These are phyloP conservation scores for Tagetes patula DNA, from an alignment of 129 eudicot species.

Conservation along the genomic window DNA sequence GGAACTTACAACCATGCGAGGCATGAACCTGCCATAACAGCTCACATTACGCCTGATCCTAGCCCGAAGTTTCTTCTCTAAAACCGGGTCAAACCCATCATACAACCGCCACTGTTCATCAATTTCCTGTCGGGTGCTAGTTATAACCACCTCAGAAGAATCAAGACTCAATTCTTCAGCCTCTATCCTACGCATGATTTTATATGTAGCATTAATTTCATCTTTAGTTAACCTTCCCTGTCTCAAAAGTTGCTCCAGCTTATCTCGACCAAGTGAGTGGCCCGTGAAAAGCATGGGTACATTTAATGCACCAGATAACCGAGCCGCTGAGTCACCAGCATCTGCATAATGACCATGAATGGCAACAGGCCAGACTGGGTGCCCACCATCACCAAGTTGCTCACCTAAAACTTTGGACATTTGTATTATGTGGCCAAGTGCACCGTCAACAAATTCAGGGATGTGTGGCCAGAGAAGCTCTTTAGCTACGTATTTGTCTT, in stretches of 20 bases:
- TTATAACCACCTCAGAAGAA: conserved; percentile 93
- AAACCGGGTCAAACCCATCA: conserved; percentile 90
- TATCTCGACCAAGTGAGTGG: conserved; percentile 98
- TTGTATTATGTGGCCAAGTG: conserved; percentile 76
- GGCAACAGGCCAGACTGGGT: conserved; percentile 92
- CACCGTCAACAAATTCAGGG: conserved; percentile 99
- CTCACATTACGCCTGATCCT: conserved; percentile 92
- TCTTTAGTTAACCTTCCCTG: conserved; percentile 87
- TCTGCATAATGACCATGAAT: conserved; percentile 99
- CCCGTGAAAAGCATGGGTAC: conserved; percentile 99
- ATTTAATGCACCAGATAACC: conserved; percentile 87
- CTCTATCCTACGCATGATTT: conserved; percentile 95
- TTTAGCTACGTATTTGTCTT: conserved; percentile 78
- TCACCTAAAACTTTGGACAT: conserved; percentile 98
- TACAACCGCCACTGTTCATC: conserved; percentile 98
- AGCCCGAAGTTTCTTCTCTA: conserved; percentile 90
- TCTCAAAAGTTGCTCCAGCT: conserved; percentile 88
- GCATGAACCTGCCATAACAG: conserved; percentile 99
- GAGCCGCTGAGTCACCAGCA: conserved; percentile 99
- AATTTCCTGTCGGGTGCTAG: conserved; percentile 96
- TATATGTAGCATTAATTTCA: conserved; percentile 84
- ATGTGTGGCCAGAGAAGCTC: conserved; percentile 92
- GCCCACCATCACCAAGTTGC: conserved; percentile 88
- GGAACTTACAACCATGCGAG: conserved; percentile 91
- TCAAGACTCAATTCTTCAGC: conserved; percentile 89